Evolutionary conservation across 345 rosid species (phyloP).

Genomic region (Gynandropsis gynandra): DNA sequence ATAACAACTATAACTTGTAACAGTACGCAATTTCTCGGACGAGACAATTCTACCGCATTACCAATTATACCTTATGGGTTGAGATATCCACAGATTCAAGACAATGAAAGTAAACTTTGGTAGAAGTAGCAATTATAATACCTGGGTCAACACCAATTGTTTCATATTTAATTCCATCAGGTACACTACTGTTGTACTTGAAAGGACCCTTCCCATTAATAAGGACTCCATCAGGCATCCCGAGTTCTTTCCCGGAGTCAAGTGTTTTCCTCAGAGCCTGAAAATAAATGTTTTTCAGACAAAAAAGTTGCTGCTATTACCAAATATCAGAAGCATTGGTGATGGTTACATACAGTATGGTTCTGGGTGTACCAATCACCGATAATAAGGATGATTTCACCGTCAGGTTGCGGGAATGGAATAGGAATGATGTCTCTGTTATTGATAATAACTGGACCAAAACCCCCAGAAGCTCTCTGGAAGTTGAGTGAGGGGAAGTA

Average conservation of each 20-base stretch:
- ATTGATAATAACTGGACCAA: slow-evolving; percentile 70
- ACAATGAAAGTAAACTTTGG: slow-evolving; percentile 1
- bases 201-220: slow-evolving; percentile 95
- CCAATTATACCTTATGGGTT: no score
- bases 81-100: slow-evolving; percentile 3
- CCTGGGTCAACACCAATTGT: slow-evolving; percentile 74
- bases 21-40: neutral
- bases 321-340: neutral
- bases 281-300: slow-evolving; percentile 10
- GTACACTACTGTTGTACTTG: slow-evolving; percentile 65
- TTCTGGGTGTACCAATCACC: slow-evolving; percentile 90
- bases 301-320: neutral
- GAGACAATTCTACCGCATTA: slow-evolving; percentile 3
- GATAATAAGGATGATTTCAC: slow-evolving; percentile 55
- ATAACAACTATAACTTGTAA: neutral
- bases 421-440: slow-evolving; percentile 44
- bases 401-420: slow-evolving; percentile 73
- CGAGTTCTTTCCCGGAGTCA: slow-evolving; percentile 82
- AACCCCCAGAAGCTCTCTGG: slow-evolving; percentile 93
- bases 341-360: slow-evolving; percentile 57
- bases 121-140: slow-evolving; percentile 14
- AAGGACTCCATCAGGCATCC: slow-evolving; percentile 93
- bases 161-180: slow-evolving; percentile 68
- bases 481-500: slow-evolving; percentile 74
- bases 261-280: slow-evolving; percentile 65